Evolutionary conservation across 2,329 filamentous ascomycete species (phyloP), one percentile per base, ranked within the genome.

Genomic region (Rhynchosporium agropyri): DNA sequence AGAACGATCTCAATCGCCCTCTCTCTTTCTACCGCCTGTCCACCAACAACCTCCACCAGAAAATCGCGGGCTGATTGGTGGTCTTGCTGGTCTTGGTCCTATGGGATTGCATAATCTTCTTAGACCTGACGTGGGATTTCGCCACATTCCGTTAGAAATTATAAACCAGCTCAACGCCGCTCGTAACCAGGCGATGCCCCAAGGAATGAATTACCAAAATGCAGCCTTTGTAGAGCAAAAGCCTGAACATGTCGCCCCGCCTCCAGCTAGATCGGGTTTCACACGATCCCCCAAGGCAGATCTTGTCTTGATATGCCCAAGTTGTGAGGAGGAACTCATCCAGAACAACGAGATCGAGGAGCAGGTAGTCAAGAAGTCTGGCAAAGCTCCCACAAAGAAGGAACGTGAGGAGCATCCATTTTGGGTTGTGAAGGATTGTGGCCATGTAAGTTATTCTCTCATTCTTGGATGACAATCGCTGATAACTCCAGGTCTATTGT

Each of bases 361-460:
- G 38, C 66, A 66, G 26, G 72, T 73, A 4, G 79, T 77, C 72
- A 81, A 77, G 65, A 70, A 75, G 36, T 66, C 67, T 9, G 76
- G 78, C 20, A 86, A 83, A 70, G 78, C 81, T 26, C 76, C 79
- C 6, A 83, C 81, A 28, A 74, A 63, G 60, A 75, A 82, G 60
- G 80, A 82, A 28, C 80, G 83, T 33, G 74, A 79, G 40, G 92
- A 96, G 76, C 88, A 91, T 73, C 90, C 97, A 71, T 94, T 98
- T 66, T 98, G 93, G 92, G 89, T 95, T 0, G 83, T 95, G 42
- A 97, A 93, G 76, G 83, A 83, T 58, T 99, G 95, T 75, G 95
- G 95, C 67, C 95, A 99, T 79, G 95, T 98, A 83, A 76, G 84
- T 80, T 62, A 13, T 20, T 4, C 36, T 48, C 28, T 33, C 43